Base-by-base conservation (phyloP, 1,284 basidiomycete genomes). In the Ustilago crameri region DNA sequence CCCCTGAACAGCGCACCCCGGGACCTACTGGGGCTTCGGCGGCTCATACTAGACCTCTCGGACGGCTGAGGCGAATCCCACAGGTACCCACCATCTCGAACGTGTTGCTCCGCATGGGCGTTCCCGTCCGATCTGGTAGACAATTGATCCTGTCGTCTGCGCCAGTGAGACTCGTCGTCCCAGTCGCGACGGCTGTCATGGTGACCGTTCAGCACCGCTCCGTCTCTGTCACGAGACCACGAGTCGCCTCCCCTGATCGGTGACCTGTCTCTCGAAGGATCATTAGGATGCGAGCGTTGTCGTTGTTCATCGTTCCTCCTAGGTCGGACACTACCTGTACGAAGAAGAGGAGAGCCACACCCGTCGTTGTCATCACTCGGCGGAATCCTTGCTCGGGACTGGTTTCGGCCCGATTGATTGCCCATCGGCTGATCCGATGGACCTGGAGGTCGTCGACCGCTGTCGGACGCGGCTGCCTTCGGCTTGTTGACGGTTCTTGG, bases 51-150 rank as follows among this genome's bases (percentile, higher is more conserved):
- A 12, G 38, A n/a, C 26, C 20, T 10, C 10, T 10, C 34, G 18
- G 4, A 32, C 20, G 34, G 47, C 15, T 9, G 47, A 3, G 23
- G 32, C 14, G n/a, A 37, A 5, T 38, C 34, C 35, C 47, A 24
- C 12, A 12, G 14, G 24, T 37, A 34, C 2, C 18, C 41, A 14
- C 7, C 35, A 8, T 38, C 34, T 15, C 35, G 35, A 22, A 46
- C 35, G 18, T 18, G 8, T 4, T 41, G 15, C 7, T 34, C 37
- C 26, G 17, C 10, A 30, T 20, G 18, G 1, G n/a, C 32, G 9
- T 32, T 52, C 54, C 61, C 53, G 23, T 45, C 52, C 15, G 61
- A 50, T 23, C 51, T n/a, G 17, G 53, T 43, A 14, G 61, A 45
- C 26, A 57, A n/a, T 12, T 52, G 40, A 2, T 22, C 35, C 12